Conservation (phyloP, 202 grass and related monocot species). For the Carex sylvatica region DNA sequence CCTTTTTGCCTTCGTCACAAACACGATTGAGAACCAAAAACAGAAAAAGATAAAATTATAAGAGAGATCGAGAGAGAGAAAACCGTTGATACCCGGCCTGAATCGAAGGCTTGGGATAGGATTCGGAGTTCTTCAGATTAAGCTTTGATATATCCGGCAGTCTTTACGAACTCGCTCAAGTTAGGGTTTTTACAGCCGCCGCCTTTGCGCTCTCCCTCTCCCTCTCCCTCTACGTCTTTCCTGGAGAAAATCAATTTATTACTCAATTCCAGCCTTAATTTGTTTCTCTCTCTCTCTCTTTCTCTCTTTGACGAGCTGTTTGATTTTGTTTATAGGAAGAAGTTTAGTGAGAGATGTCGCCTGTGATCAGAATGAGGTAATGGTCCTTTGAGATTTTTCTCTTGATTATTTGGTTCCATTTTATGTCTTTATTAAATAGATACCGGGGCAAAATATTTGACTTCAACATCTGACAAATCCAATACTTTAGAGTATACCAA, state of each 20-base stretch:
- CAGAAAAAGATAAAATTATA: not conserved
- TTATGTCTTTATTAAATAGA: not conserved
- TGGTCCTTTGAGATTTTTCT: not conserved
- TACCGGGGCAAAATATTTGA: not conserved
- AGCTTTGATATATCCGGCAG: not conserved
- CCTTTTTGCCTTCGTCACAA: not conserved
- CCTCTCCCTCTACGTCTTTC: not conserved
- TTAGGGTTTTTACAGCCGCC: not conserved
- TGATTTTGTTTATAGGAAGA: not conserved
- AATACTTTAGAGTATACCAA: not conserved
- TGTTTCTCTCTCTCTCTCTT: not conserved
- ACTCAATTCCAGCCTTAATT: not conserved
- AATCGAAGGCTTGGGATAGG: not conserved
- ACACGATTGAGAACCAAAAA: not conserved
- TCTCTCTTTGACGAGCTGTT: not conserved
- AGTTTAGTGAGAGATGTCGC: not conserved
- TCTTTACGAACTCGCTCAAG: not conserved
- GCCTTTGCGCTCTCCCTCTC: not conserved
- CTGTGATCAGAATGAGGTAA: constrained; percentile 2
- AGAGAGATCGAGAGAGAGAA: not conserved
- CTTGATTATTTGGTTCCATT: not conserved
- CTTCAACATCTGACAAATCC: not conserved
- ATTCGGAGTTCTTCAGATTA: not conserved
- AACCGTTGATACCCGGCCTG: not conserved
- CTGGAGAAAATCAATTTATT: not conserved